Base-by-base conservation (phyloP, 2,329 filamentous ascomycete genomes). In the Fonsecaea multimorphosa region DNA sequence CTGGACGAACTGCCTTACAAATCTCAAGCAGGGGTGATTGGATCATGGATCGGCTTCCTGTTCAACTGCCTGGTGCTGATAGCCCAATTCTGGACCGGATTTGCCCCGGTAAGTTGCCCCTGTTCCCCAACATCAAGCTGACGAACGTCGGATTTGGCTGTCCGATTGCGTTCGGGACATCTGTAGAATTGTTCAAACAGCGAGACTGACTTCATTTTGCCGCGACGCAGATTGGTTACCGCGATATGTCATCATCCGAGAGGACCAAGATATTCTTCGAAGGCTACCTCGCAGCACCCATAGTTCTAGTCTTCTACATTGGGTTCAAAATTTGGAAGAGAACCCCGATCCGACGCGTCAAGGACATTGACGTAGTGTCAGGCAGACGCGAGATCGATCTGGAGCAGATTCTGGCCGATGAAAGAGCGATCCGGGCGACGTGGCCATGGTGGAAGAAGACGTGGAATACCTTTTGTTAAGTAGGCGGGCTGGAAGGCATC, bases 41-140 rank as follows among this genome's bases (percentile, higher is more conserved):
- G 93, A 8, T 96, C 92, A 2, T 97, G 89, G 84, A 68, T 95
- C 29, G 93, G 93, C 31, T 84, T 97, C 63, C 70, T 81, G 27
- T 87, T 96, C 76, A 97, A 97, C 78, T 64, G 84, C 22, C 79
- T 94, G 40, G 88, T 97, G 34, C 84, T 97, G 31, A 75, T 90
- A 52, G 91, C 91, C 1, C 93, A 97, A 76, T 94, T 96, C 81
- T 97, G 92, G 91, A 89, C 91, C 57, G 92, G 91, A 29, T 88
- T 91, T 3, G 93, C 89, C 75, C 93, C 93, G 12, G 56, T 58
- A 27, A 58, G 56, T 29, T 31, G 16, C 19, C 24, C 51, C 22
- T 24, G 12, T 32, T 27, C 11, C 27, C 27, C 14, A 54, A 54
- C 27, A 54, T 54, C 14, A 32, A 8, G n/a, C 24, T 32, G 49